Percentiles rank a stretch among this genome's conserved stretches.
Conservation (phyloP, 768 basidiomycete species). For the Boletales sp. region DNA sequence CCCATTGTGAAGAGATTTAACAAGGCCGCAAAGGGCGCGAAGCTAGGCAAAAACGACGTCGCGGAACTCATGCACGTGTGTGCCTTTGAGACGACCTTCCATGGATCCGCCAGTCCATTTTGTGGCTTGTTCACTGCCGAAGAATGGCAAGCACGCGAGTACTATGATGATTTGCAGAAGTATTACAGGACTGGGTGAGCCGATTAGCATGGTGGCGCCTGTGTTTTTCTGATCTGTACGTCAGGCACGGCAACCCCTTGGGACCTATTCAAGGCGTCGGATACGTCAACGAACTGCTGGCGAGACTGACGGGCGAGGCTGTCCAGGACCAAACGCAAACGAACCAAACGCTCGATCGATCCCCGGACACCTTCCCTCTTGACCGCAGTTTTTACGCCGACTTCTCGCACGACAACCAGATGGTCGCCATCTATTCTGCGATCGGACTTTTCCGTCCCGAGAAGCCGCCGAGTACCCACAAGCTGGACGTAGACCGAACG, state of each 20-base stretch:
- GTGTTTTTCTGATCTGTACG: neutral
- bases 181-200: slow-evolving; percentile 74
- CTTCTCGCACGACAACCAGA: slow-evolving; percentile 85
- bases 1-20: slow-evolving; percentile 61
- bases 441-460: slow-evolving; percentile 50
- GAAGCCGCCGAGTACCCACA: slow-evolving; percentile 8
- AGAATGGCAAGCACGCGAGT: slow-evolving; percentile 69
- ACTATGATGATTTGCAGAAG: slow-evolving; percentile 69
- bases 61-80: slow-evolving; percentile 68
- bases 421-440: slow-evolving; percentile 72
- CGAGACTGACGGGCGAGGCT: slow-evolving; percentile 62
- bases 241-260: slow-evolving; percentile 62
- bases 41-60: slow-evolving; percentile 52
- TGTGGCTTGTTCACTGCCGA: slow-evolving; percentile 64
- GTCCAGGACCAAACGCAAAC: slow-evolving; percentile 72
- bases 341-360: slow-evolving; percentile 65
- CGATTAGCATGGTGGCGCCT: neutral
- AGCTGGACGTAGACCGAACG: slow-evolving; percentile 25
- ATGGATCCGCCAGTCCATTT: slow-evolving; percentile 53
- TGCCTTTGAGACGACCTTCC: slow-evolving; percentile 72
- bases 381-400: slow-evolving; percentile 65
- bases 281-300: slow-evolving; percentile 85
- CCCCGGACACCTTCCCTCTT: slow-evolving; percentile 69
- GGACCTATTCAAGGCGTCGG: slow-evolving; percentile 83
- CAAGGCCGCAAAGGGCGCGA: slow-evolving; percentile 55